phyloP scores from a whole-genome alignment of 805 yeast species.

The Cyberlindnera nakhonratchasimensis region DNA sequence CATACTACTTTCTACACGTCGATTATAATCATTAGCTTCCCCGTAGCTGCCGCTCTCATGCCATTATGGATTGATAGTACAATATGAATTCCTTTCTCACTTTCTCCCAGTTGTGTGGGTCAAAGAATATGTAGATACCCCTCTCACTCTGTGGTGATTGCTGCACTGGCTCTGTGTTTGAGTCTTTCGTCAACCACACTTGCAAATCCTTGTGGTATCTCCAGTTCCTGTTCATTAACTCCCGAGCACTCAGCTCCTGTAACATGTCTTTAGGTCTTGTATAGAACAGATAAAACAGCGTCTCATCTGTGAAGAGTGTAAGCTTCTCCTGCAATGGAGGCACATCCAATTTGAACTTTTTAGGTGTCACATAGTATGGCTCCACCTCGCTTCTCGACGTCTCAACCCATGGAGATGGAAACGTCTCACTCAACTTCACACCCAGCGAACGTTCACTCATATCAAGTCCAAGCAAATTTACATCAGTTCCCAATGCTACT shows the following conservation, averaged over 20 bases:
- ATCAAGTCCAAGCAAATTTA: slow-evolving; percentile 63
- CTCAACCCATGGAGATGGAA: slow-evolving; percentile 95
- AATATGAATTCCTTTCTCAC: slow-evolving; percentile 69
- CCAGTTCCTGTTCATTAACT: slow-evolving; percentile 91
- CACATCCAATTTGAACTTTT: slow-evolving; percentile 26
- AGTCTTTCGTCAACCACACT: slow-evolving; percentile 95
- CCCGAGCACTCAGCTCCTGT: slow-evolving; percentile 92
- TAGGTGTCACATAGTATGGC: slow-evolving; percentile 71
- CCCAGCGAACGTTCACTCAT: slow-evolving; percentile 36
- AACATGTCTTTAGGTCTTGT: slow-evolving; percentile 88
- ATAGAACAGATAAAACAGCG: slow-evolving; percentile 88
- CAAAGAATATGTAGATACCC: slow-evolving; percentile 91
- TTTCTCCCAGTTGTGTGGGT: slow-evolving; percentile 94
- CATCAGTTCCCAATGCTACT: slow-evolving; percentile 73
- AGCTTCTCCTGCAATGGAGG: slow-evolving; percentile 40
- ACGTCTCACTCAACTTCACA: slow-evolving; percentile 51
- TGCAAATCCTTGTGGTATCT: slow-evolving; percentile 93
- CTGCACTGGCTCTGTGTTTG: slow-evolving; percentile 79
- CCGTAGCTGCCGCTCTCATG: slow-evolving; percentile 11
- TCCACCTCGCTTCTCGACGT: slow-evolving; percentile 87
- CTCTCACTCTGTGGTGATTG: slow-evolving; percentile 84
- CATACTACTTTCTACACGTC: slow-evolving; percentile 1
- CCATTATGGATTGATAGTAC: slow-evolving; percentile 61
- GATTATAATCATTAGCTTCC: not conserved
- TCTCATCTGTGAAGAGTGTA: slow-evolving; percentile 77